A percentile compares a stretch with the other conserved stretches of the same genome.
Evolutionary conservation across 306 rosid species (phyloP).

Genomic region (Crataegus laevigata): DNA sequence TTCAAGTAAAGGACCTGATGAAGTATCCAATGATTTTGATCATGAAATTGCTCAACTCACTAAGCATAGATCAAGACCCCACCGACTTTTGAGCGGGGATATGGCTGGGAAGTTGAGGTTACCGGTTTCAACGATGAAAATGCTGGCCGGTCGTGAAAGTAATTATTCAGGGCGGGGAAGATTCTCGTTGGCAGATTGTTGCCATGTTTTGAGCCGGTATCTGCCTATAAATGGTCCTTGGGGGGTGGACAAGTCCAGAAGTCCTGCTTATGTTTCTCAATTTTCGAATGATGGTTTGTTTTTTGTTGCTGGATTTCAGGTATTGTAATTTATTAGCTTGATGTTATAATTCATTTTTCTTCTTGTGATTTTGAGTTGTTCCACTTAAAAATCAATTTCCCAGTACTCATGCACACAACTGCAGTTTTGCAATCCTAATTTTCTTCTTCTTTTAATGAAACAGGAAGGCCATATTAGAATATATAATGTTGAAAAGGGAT

Average conservation of each 20-base stretch:
- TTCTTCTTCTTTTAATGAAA: background rate
- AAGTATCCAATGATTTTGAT: slow-evolving; percentile 34
- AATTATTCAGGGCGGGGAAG: slow-evolving; percentile 74
- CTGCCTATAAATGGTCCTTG: slow-evolving; percentile 89
- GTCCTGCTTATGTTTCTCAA: slow-evolving; percentile 86
- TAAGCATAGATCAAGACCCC: slow-evolving; percentile 58
- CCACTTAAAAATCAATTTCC: background rate
- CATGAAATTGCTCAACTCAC: slow-evolving; percentile 67
- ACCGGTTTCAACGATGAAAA: slow-evolving; percentile 77
- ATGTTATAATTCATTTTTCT: background rate
- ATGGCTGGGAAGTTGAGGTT: slow-evolving; percentile 43
- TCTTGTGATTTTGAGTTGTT: background rate
- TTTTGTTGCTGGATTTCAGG: slow-evolving; percentile 87
- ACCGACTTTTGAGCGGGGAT: slow-evolving; percentile 35
- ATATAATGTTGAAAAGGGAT: slow-evolving; percentile 70
- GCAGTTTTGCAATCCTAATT: background rate
- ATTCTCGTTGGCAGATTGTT: slow-evolving; percentile 78
- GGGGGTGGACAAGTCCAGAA: slow-evolving; percentile 62
- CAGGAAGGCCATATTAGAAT: slow-evolving; percentile 81
- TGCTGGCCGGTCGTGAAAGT: slow-evolving; percentile 82
- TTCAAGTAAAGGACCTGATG: slow-evolving; percentile 32
- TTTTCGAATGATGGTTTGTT: slow-evolving; percentile 83
- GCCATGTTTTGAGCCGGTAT: slow-evolving; percentile 82
- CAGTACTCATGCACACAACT: background rate
- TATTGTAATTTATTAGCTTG: slow-evolving; percentile 3